A percentile compares a stretch with the other conserved stretches of the same genome.
Evolutionary conservation across 805 yeast species (phyloP).

Genomic region (Lipomyces anomalus): DNA sequence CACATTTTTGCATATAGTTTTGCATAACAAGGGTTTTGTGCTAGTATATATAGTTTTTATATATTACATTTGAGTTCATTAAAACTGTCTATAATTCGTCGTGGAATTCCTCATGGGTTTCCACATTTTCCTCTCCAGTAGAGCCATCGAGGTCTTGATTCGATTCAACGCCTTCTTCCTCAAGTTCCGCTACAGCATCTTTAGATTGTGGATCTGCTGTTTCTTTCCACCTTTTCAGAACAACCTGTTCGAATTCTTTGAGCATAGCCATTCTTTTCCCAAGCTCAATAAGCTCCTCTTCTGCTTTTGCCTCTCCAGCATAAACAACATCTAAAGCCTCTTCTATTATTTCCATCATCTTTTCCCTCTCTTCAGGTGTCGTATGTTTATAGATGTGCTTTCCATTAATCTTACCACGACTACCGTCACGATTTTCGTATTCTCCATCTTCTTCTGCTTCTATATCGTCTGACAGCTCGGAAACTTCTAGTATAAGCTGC

Average conservation of each 20-base stretch:
- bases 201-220: too few relatives aligned
- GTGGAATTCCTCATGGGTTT: slow-evolving; percentile 2
- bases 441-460: slow-evolving; percentile 34
- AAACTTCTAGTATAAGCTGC: slow-evolving; percentile 48
- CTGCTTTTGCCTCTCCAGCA: slow-evolving; percentile 49
- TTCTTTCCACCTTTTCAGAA: slow-evolving; percentile 13
- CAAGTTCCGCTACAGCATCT: too few relatives aligned
- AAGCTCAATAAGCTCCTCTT: slow-evolving; percentile 38
- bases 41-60: too few relatives aligned
- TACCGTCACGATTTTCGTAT: neutral
- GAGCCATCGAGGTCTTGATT: slow-evolving; percentile 1
- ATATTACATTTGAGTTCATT: too few relatives aligned
- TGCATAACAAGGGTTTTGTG: too few relatives aligned
- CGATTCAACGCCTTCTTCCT: too few relatives aligned
- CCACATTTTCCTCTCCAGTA: slow-evolving; percentile 5
- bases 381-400: slow-evolving; percentile 28
- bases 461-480: slow-evolving; percentile 28
- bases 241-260: slow-evolving; percentile 18
- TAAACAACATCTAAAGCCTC: slow-evolving; percentile 73
- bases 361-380: slow-evolving; percentile 21
- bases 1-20: too few relatives aligned
- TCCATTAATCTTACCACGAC: neutral
- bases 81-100: slow-evolving; percentile 18
- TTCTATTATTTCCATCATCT: slow-evolving; percentile 29
- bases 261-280: slow-evolving; percentile 10